Conservation (phyloP, 345 rosid species). For the Brassica carinata region DNA sequence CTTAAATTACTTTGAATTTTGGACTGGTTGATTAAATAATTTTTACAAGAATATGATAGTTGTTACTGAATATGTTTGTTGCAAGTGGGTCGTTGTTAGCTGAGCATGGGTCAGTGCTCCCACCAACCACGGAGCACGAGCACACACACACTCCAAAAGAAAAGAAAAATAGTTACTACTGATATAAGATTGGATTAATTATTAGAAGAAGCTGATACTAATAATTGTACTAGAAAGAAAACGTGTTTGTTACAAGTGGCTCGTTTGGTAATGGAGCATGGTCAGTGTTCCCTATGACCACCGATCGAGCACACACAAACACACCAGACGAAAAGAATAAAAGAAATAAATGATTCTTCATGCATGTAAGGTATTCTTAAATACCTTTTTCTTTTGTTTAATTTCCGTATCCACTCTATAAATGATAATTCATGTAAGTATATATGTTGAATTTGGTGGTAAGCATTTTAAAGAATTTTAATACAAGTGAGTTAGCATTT, state of each 20-base stretch:
- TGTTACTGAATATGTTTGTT: neutral
- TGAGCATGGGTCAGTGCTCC: slow-evolving; percentile 21
- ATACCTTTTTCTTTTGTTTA: neutral
- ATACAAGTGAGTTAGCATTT: neutral
- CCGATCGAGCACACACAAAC: neutral
- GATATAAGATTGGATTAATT: neutral
- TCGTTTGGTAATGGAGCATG: neutral
- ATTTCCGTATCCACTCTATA: neutral
- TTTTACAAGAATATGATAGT: neutral
- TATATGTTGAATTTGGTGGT: no score
- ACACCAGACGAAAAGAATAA: neutral
- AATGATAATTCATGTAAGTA: no score
- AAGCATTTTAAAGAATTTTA: neutral
- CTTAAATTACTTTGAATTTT: neutral
- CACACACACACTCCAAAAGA: neutral
- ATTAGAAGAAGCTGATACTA: neutral
- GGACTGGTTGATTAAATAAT: neutral
- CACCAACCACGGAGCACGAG: neutral
- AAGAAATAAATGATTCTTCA: neutral
- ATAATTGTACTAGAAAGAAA: neutral
- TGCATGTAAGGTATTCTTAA: neutral
- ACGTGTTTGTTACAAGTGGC: neutral
- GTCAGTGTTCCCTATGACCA: neutral
- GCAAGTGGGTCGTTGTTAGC: slow-evolving; percentile 8
- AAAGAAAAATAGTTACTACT: no score